Percentiles rank a stretch among this genome's conserved stretches.
Conservation (phyloP, 2,329 filamentous ascomycete species). For the Cyclaneusma minus region DNA sequence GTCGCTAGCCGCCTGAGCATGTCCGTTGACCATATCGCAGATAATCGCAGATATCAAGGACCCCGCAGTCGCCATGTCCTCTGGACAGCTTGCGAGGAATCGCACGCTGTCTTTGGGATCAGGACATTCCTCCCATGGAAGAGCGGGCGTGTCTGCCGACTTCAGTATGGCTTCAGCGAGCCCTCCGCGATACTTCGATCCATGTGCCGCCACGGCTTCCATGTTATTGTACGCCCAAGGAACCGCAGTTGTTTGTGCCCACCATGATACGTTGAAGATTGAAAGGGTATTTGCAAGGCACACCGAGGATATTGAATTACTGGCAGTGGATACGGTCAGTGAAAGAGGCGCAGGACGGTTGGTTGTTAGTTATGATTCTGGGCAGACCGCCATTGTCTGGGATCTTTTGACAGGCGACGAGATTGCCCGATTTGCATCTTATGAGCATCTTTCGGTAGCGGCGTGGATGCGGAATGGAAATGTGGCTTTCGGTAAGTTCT, state of each 20-base stretch:
- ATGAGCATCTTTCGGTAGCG: conserved; percentile 71
- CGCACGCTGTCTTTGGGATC: conserved; percentile 44
- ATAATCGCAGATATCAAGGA: conserved; percentile 13
- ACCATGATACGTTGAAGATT: conserved; percentile 83
- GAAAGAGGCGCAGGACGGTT: conserved; percentile 71
- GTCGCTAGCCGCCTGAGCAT: conserved; percentile 17
- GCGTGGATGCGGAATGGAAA: conserved; percentile 97
- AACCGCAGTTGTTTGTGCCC: conserved; percentile 67
- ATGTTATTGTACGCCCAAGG: conserved; percentile 84
- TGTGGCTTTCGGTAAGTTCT: conserved; percentile 73
- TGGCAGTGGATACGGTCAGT: conserved; percentile 83
- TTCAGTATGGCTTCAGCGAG: conserved; percentile 35
- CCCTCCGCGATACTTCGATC: conserved; percentile 51
- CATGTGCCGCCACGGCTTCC: conserved; percentile 79
- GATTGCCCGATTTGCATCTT: conserved; percentile 81
- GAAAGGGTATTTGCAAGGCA: conserved; percentile 78
- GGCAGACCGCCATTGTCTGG: conserved; percentile 91
- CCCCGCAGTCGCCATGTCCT: conserved; percentile 35
- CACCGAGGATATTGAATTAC: conserved; percentile 64
- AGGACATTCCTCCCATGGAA: conserved; percentile 35
- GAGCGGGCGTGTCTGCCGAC: conserved; percentile 30
- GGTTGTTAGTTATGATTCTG: conserved; percentile 84
- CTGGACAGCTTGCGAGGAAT: conserved; percentile 37
- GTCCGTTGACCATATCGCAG: conserved; percentile 9
- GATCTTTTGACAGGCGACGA: conserved; percentile 86